Conservation (phyloP, 768 basidiomycete genomes). For the Trametes cinnabarina region DNA sequence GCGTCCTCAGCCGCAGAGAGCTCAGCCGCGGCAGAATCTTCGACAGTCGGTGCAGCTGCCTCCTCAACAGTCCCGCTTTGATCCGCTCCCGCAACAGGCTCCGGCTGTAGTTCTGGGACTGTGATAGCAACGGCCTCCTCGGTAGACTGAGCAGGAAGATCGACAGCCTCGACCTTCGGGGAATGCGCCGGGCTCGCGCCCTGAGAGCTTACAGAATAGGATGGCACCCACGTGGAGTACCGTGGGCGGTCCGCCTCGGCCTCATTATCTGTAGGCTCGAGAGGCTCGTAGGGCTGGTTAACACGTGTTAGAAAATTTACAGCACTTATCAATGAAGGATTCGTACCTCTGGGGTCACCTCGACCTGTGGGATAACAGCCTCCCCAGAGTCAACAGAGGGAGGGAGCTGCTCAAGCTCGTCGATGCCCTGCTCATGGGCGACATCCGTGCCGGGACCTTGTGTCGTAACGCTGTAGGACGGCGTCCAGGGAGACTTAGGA, state of each 20-base stretch:
- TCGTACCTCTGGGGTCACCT: conserved; percentile 17
- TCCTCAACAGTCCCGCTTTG: neutral
- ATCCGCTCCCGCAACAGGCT: neutral
- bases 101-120: conserved; percentile 3
- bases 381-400: conserved; percentile 9
- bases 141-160: conserved; percentile 2
- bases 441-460: conserved; percentile 36
- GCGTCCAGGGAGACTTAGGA: conserved; percentile 51
- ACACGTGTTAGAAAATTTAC: neutral
- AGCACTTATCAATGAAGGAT: neutral
- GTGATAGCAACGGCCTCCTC: neutral
- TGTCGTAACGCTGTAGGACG: conserved; percentile 51
- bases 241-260: conserved; percentile 35
- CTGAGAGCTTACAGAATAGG: conserved; percentile 49
- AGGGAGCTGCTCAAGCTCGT: conserved; percentile 23
- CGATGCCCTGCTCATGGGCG: conserved; percentile 20
- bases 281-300: conserved; percentile 3
- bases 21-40: neutral
- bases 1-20: neutral
- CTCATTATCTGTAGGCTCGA: neutral
- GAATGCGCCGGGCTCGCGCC: conserved; percentile 26
- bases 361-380: conserved; percentile 4
- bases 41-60: conserved; percentile 8
- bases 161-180: conserved; percentile 6
- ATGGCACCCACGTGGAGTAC: conserved; percentile 45